phyloP scores from a whole-genome alignment of 2,329 filamentous ascomycete genomes.

The Colletotrichum aenigma region DNA sequence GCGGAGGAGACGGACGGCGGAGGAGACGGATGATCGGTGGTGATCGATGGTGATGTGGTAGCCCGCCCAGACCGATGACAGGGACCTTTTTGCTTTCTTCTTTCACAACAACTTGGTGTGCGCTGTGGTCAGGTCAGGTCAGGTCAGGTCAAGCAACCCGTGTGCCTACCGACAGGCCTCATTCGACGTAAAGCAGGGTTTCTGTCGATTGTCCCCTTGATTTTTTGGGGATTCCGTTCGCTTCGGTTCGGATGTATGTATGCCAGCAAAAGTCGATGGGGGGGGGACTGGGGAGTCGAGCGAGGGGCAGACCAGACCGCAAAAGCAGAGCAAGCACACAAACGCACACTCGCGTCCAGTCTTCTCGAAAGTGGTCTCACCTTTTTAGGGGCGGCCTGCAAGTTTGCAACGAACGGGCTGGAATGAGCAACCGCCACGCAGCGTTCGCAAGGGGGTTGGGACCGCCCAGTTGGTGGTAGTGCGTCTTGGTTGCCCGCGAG shows the following conservation, averaged over 20 bases:
- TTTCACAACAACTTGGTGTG: background rate
- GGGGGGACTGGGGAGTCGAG: background rate
- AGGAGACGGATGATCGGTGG: background rate
- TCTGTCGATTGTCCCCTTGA: background rate
- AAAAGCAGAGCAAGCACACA: background rate
- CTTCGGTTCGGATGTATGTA: background rate
- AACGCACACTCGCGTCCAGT: background rate
- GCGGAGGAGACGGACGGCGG: background rate
- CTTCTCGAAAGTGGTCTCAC: conserved; percentile 13
- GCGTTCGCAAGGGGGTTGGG: background rate
- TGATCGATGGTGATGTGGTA: conserved; percentile 13
- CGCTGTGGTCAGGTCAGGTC: background rate
- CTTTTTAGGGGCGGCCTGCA: conserved; percentile 12
- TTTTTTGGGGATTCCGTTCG: background rate
- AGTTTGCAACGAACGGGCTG: conserved; percentile 16
- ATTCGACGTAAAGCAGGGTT: background rate
- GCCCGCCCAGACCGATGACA: background rate
- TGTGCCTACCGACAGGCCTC: background rate
- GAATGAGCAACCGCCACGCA: background rate
- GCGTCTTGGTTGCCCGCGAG: background rate
- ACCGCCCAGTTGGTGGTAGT: background rate
- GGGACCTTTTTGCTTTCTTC: conserved; percentile 8
- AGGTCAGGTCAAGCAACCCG: background rate
- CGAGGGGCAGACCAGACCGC: background rate
- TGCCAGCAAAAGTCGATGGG: background rate